Conservation (phyloP, 352 stramenopile genomes). For the Phytophthora tentaculata region DNA sequence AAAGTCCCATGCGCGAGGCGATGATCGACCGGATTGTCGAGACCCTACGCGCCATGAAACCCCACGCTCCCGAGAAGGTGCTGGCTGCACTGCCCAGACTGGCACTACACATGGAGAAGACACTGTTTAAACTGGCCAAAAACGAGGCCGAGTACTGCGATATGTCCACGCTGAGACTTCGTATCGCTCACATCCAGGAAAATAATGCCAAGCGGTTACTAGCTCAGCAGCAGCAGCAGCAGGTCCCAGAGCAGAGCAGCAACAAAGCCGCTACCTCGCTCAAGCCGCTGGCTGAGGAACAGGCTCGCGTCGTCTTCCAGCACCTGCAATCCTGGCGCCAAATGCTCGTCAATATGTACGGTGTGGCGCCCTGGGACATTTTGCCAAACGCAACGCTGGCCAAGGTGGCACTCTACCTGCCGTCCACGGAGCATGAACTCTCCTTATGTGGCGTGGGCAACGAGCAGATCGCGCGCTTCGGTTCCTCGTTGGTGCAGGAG, state of each 20-base stretch:
- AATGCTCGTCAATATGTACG: constrained; percentile 79
- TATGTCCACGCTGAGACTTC: constrained; percentile 89
- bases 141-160: constrained; percentile 93
- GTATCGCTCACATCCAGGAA: constrained; percentile 91
- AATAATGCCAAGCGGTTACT: constrained; percentile 66
- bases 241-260: constrained; percentile 17
- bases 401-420: constrained; percentile 72
- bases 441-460: constrained; percentile 53
- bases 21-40: constrained; percentile 86
- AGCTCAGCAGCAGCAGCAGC: constrained; percentile 45
- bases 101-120: constrained; percentile 95
- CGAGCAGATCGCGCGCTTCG: constrained; percentile 61
- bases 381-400: constrained; percentile 73
- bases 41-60: constrained; percentile 93
- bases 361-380: constrained; percentile 74
- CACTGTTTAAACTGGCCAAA: constrained; percentile 87
- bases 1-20: constrained; percentile 42
- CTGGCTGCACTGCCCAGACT: constrained; percentile 95
- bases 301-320: constrained; percentile 66
- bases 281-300: constrained; percentile 61
- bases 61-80: constrained; percentile 95
- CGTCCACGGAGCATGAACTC: constrained; percentile 62
- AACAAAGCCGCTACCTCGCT: constrained; percentile 18
- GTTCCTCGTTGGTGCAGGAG: constrained; percentile 66
- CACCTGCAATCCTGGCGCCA: constrained; percentile 81